Base-by-base conservation (phyloP, 208 protist species). In the Acanthamoeba healyi region DNA sequence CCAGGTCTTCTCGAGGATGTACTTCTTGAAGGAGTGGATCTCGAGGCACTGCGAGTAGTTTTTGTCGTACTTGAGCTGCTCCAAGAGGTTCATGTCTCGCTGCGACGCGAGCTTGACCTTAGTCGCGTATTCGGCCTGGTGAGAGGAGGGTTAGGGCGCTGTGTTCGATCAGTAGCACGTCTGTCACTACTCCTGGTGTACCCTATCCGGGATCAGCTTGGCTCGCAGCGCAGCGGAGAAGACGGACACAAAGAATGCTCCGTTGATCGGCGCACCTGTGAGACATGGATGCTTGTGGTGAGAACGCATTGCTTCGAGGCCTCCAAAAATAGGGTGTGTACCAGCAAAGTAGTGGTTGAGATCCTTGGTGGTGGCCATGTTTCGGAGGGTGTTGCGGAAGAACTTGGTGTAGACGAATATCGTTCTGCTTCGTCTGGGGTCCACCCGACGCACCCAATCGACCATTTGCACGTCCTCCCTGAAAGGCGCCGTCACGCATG, bases 51-150 rank as follows among this genome's bases (percentile, higher is more conserved):
- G 56, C 22, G 46, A 65, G 51, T 63, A 96, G 40, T 89, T 82
- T 24, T 94, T 94, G 72, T 97, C 96, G 40, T 95, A 97, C 88
- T 96, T 79, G 2, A 97, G 61, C 40, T 94, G 91, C 58, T 97
- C 96, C 19, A 97, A 56, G 29, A 63, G 12, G 6, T 67, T 38
- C 3, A 94, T 10, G 65, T 97, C 96, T 15, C 65, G 42, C 26
- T 94, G 81, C 17, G 46, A 44, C 14, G 29, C 32, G 7, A 72
- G 26, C 56, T 91, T 91, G 22, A 72, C 22, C 32, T 63, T 72
- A 6, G 77, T 86, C 44, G 19, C 32, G n/a, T 58, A 86, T 15
- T 61, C 38, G 0, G 38, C 46, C n/a, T 86, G 26, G 10, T 32
- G 10, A 51, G 92, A n/a, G 4, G 15, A 82, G 34, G 17, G 63